These are phyloP conservation scores for Tricholoma terreum DNA, from an alignment of 768 basidiomycete species.

Conservation along the genomic window DNA sequence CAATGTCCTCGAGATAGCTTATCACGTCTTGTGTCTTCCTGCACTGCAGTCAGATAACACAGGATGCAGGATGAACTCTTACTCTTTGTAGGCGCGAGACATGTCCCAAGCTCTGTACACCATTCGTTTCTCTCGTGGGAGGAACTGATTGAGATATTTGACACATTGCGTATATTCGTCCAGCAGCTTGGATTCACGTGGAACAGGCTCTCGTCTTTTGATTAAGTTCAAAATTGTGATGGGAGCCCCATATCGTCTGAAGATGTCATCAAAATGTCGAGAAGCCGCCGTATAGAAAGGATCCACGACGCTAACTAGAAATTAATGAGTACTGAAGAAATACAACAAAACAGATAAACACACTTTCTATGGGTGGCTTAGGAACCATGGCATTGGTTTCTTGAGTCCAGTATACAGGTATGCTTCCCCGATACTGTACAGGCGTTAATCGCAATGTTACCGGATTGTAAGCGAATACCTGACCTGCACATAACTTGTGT, in stretches of 20 bases:
- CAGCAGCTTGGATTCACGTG: constrained; percentile 86
- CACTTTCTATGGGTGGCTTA: constrained; percentile 94
- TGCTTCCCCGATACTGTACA: constrained; percentile 82
- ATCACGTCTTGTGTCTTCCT: constrained; percentile 97
- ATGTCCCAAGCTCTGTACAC: constrained; percentile 96
- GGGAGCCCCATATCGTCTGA: constrained; percentile 85
- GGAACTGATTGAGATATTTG: constrained; percentile 89
- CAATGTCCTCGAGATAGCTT: constrained; percentile 90
- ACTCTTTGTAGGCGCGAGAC: constrained; percentile 93
- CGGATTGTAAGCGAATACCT: constrained; percentile 1
- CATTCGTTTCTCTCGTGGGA: constrained; percentile 84
- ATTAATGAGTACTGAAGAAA: not conserved
- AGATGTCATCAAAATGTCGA: constrained; percentile 88
- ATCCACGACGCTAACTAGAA: constrained; percentile 83
- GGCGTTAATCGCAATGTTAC: not conserved
- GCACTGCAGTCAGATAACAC: not conserved
- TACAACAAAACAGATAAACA: constrained; percentile 22
- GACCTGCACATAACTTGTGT: constrained; percentile 94
- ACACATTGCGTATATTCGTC: constrained; percentile 93
- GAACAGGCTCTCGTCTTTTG: constrained; percentile 75
- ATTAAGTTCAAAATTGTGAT: constrained; percentile 93
- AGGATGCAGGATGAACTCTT: constrained; percentile 8
- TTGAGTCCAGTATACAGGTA: constrained; percentile 96
- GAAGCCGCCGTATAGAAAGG: constrained; percentile 94
- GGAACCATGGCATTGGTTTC: constrained; percentile 89